phyloP scores from a whole-genome alignment of 441 rosid genomes.

The Euphorbia celastroides region DNA sequence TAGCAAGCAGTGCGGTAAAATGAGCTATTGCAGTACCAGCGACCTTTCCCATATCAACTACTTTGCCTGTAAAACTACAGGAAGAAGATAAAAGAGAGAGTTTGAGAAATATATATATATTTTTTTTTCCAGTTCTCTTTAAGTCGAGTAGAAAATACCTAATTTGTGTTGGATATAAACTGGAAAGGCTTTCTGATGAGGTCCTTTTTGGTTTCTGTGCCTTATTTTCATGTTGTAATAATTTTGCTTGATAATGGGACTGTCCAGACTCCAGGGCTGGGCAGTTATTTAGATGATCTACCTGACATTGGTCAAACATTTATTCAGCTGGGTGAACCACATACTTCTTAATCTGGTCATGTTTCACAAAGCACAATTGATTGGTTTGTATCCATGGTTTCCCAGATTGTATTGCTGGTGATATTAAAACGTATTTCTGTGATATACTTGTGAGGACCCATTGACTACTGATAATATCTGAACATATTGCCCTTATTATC shows the following conservation, averaged over 20 bases:
- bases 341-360: slow-evolving; percentile 1
- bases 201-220: background rate
- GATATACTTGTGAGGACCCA: background rate
- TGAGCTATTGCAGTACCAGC: background rate
- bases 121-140: background rate
- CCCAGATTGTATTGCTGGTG: background rate
- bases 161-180: background rate
- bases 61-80: background rate
- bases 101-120: background rate
- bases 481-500: background rate
- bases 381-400: background rate
- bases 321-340: background rate
- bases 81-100: background rate
- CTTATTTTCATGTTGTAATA: background rate
- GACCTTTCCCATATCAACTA: background rate
- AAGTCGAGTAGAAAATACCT: background rate
- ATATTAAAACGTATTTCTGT: background rate
- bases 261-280: background rate
- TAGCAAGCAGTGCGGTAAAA: background rate
- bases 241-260: background rate
- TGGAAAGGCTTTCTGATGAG: background rate
- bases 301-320: background rate
- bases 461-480: background rate
- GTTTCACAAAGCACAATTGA: background rate
- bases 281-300: background rate